Base-by-base conservation (phyloP, 108 stramenopile species). In the Cyclotella baltica region DNA sequence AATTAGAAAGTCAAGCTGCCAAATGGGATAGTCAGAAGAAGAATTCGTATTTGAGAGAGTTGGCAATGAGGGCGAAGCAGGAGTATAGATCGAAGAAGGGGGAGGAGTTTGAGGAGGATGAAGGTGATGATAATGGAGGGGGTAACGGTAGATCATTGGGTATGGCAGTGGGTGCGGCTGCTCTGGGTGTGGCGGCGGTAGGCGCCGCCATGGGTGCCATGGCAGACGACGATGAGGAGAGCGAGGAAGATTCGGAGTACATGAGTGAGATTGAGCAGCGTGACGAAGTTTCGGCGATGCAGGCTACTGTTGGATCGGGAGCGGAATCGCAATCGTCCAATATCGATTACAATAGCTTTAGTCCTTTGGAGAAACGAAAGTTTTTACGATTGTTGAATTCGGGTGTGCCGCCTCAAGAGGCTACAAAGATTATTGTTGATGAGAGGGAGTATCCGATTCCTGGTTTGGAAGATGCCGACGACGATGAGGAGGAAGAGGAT, bases 321-420 rank as follows among this genome's bases (percentile, higher is more conserved):
- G 0, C 40, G 27, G 71, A 28, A 18, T 46, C 43, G 16, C 58
- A 72, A 57, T 29, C 37, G 2, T 75, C 78, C 33, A 70, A 73
- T 38, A 77, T 69, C 15, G 86, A 87, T 35, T 94, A 94, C 75
- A 77, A 73, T 52, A 86, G 61, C 50, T 90, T 92, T 62, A 86
- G 48, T 66, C 77, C 86, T 5, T 35, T 81, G 22, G 91, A 94
- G 61, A 94, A 94, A 67, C 81, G 91, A 4, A 86, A 88, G 63
- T 94, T 94, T 56, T 72, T 94, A 64, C 84, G 85, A 28, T 77
- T 92, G 29, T 80, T 94, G 56, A 92, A 90, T 70, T 72, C 63
- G 4, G 91, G 91, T 19, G 73, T 88, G 68, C 58, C 88, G 27
- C 90, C 91, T 19, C 67, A 71, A 46, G 73, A 75, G 1, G 80